Conservation (phyloP, 139 green algal genomes). For the Picochlorum costavermella region DNA sequence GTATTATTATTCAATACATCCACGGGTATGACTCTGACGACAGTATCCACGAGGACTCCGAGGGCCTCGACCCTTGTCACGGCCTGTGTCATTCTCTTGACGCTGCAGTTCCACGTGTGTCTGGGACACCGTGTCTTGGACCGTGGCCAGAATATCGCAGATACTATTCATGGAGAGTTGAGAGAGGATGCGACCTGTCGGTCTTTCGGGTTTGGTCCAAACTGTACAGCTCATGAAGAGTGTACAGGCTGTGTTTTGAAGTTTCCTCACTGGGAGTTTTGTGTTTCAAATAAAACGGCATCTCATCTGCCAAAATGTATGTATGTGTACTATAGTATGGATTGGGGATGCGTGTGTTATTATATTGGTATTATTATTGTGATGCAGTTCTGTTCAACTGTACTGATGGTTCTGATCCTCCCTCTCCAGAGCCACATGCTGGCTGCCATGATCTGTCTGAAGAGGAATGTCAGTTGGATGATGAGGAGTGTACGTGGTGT, state of each 20-base stretch:
- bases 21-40: no score
- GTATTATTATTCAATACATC: no score
- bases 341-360: no score
- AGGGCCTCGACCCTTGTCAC: no score
- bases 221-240: neutral
- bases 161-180: neutral
- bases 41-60: no score
- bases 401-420: neutral
- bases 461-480: neutral
- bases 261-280: neutral
- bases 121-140: no score
- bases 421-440: neutral
- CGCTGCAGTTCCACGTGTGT: no score
- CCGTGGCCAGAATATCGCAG: no score
- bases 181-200: neutral
- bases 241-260: neutral
- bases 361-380: no score
- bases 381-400: slow-evolving; percentile 20
- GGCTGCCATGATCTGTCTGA: slow-evolving; percentile 5
- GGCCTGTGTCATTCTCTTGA: no score
- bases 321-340: neutral
- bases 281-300: neutral
- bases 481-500: slow-evolving; percentile 14
- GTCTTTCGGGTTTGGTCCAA: neutral
- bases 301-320: neutral